Percentiles rank a stretch among this genome's conserved stretches.
Conservation (phyloP, 768 basidiomycete species). For the Lyophyllum shimeji region DNA sequence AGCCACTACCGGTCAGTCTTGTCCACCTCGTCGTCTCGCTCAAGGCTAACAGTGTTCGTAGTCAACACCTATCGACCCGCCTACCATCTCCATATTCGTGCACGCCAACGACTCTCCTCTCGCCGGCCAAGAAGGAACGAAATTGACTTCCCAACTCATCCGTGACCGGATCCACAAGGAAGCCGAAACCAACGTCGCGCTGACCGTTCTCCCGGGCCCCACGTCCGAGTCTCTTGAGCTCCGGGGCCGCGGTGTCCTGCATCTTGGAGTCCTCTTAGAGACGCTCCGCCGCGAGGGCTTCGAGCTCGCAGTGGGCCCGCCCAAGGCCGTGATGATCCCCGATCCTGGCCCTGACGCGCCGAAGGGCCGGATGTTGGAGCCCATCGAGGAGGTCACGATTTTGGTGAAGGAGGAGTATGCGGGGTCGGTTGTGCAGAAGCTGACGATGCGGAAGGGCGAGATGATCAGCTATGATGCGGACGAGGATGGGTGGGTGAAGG, state of each 20-base stretch:
- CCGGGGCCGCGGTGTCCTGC: conserved; percentile 47
- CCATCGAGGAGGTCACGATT: conserved; percentile 46
- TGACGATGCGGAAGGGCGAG: conserved; percentile 49
- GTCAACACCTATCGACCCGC: conserved; percentile 50
- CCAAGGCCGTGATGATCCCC: conserved; percentile 50
- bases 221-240: conserved; percentile 50
- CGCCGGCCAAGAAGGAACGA: conserved; percentile 44
- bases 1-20: conserved; percentile 36
- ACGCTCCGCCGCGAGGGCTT: conserved; percentile 49
- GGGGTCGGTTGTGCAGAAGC: conserved; percentile 46
- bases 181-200: conserved; percentile 50
- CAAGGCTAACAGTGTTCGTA: not conserved
- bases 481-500: conserved; percentile 46
- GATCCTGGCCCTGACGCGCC: conserved; percentile 32
- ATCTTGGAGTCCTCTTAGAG: conserved; percentile 52
- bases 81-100: conserved; percentile 47
- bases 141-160: conserved; percentile 49
- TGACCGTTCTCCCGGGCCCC: conserved; percentile 48
- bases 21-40: no score
- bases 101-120: conserved; percentile 49
- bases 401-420: conserved; percentile 48
- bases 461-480: conserved; percentile 46
- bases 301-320: conserved; percentile 45
- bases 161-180: conserved; percentile 49
- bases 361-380: conserved; percentile 39